These are phyloP conservation scores for Uronychia setigera DNA, from an alignment of 73 alveolate species.

Conservation along the genomic window DNA sequence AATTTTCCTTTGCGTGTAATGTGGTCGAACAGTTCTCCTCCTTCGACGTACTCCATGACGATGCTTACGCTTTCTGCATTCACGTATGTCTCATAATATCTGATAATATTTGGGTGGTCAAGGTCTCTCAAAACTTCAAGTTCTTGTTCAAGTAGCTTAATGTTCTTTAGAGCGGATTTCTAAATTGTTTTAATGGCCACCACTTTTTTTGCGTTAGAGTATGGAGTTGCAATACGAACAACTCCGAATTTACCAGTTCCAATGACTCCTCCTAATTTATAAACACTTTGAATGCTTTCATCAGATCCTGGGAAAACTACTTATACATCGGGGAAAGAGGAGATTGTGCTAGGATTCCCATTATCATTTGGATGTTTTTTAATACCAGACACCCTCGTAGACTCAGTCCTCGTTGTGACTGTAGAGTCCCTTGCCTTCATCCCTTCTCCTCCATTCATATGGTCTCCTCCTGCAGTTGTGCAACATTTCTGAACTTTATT, in stretches of 20 bases:
- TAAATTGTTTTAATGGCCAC: conserved; percentile 29
- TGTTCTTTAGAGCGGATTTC: conserved; percentile 25
- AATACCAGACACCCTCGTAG: too few species aligned
- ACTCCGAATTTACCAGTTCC: conserved; percentile 49
- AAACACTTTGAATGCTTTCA: conserved; percentile 14
- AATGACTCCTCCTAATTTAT: conserved; percentile 25
- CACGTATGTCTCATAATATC: conserved; percentile 51
- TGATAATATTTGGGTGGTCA: conserved; percentile 60
- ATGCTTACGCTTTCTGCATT: conserved; percentile 40
- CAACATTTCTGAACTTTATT: too few species aligned
- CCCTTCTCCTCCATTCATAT: too few species aligned
- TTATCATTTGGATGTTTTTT: too few species aligned
- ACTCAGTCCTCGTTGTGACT: too few species aligned
- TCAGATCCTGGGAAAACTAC: not conserved
- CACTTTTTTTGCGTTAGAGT: not conserved
- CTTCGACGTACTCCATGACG: conserved; percentile 69
- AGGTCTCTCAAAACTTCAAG: conserved; percentile 38
- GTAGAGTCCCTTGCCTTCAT: too few species aligned
- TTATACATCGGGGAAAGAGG: too few species aligned
- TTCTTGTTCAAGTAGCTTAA: conserved; percentile 32
- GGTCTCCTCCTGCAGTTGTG: too few species aligned
- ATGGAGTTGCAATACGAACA: conserved; percentile 1
- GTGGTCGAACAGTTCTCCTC: conserved; percentile 62
- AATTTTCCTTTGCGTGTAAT: conserved; percentile 25
- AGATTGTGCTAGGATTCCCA: not conserved